phyloP scores from a whole-genome alignment of 2,329 filamentous ascomycete genomes.

The Rhynchosporium agropyri region DNA sequence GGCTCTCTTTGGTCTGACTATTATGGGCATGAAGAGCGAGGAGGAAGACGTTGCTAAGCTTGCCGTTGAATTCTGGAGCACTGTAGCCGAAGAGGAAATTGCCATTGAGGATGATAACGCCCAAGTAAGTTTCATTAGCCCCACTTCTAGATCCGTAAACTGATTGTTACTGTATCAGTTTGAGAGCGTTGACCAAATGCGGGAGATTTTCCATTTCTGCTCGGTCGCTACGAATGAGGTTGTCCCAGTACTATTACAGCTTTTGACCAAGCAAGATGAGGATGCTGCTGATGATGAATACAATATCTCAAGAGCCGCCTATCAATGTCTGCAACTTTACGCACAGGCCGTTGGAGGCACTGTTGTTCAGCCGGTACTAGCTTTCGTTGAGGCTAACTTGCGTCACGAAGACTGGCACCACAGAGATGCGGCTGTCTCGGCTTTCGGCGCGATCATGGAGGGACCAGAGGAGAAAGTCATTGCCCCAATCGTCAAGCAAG shows the following conservation, averaged over 20 bases:
- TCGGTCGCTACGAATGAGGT: slow-evolving; percentile 92
- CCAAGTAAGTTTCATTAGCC: slow-evolving; percentile 54
- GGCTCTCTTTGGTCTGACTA: slow-evolving; percentile 94
- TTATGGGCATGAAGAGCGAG: slow-evolving; percentile 96
- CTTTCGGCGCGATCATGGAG: slow-evolving; percentile 98
- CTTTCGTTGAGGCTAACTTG: slow-evolving; percentile 90
- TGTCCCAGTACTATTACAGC: slow-evolving; percentile 83
- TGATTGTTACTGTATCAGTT: slow-evolving; percentile 29
- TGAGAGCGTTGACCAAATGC: slow-evolving; percentile 57
- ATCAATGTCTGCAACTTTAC: slow-evolving; percentile 95
- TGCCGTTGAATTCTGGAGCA: slow-evolving; percentile 99
- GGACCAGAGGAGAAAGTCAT: slow-evolving; percentile 91
- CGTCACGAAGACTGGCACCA: slow-evolving; percentile 91
- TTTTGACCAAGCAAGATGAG: slow-evolving; percentile 96
- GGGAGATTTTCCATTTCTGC: slow-evolving; percentile 95
- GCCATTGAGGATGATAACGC: slow-evolving; percentile 97
- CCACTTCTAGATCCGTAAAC: neutral
- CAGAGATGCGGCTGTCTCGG: slow-evolving; percentile 93
- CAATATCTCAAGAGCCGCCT: slow-evolving; percentile 91
- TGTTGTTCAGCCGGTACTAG: slow-evolving; percentile 83
- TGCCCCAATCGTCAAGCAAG: slow-evolving; percentile 94
- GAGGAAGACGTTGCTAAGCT: slow-evolving; percentile 98
- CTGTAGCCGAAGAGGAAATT: slow-evolving; percentile 99
- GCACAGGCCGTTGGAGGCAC: slow-evolving; percentile 85
- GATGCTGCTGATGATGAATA: slow-evolving; percentile 97